Base-by-base conservation (phyloP, 2,329 filamentous ascomycete genomes). In the Xylaria arbuscula region DNA sequence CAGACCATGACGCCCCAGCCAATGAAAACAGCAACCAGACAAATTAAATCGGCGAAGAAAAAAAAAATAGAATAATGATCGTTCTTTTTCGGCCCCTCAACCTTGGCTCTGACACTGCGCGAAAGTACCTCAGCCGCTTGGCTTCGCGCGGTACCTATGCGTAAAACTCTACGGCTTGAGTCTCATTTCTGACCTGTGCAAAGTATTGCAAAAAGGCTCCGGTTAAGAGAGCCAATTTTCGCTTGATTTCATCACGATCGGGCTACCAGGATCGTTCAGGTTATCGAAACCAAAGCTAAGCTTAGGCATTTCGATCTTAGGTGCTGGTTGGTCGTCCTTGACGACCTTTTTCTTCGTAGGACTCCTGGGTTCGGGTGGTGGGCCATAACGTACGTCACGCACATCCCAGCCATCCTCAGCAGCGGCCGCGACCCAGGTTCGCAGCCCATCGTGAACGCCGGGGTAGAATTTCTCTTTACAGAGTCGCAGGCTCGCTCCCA, bases 391-490 rank as follows among this genome's bases (percentile, higher is more conserved):
- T 28, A 98, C 94, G 75, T 92, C 90, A 61, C 87, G 86, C 51
- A 94, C 91, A 59, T 93, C 89, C 95, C 96, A 99, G 54, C 89
- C 92, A 80, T 99, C 96, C 69, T 94, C 94, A 34, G 85, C 86
- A 0, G 93, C 94, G 0, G 95, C 96, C 0, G 90, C 91, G 19
- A 98, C 92, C 94, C 95, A 99, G 7, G 92, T 94, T 63, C 92
- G 89, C 71, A 98, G 84, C 1, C 91, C 93, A 74, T 95, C 93
- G 78, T 99, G 96, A 3, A 99, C 92, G 57, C 92, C 90, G 1
- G 92, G 92, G 78, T 99, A 98, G 79, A 98, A 97, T 79, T 98
- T 98, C 80, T 98, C 94, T 79, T 98, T 99, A 84, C 95, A 98
- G 17, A 95, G 91, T 5, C 96, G 89, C 70, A 98, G 83, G 66